Evolutionary conservation across 345 rosid species (phyloP), one percentile per base, ranked within the genome.

Genomic region (Gossypium bickii): DNA sequence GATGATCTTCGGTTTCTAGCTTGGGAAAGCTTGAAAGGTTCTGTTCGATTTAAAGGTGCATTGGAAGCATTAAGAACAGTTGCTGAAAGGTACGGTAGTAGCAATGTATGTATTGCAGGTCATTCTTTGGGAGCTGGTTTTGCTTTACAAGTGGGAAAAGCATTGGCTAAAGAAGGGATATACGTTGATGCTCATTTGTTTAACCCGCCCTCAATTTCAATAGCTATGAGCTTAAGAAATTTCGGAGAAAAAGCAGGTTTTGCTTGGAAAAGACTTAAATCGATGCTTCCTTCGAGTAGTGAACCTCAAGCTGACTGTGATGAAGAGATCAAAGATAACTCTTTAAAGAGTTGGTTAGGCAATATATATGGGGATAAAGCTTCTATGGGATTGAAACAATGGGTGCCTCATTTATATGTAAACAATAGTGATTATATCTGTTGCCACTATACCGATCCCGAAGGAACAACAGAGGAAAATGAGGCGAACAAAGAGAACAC

Each of bases 51-150:
- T 75, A 83, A 83, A 20, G 88, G 85, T 2, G 94, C 97, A 20
- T 62, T 89, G 0, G 87, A 85, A 34, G 93, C 97, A 9, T 70
- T 92, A 68, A 86, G 80, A 59, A 81, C 86, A 7, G 86, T 86
- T n/a, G 93, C 93, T 18, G 87, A 83, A 78, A 88, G 85, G 71
- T 88, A 88, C 24, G 99, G 98, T 38, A 92, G 97, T 81, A 79
- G 77, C 80, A 89, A 89, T 44, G 97, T 92, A 1, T 93, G 97
- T 79, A 67, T 93, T 13, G 97, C 92, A 5, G 98, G 98, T 41
- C 99, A 95, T 85, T 95, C 99, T 0, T 80, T 95, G 49, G 99
- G 99, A 61, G 99, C 99, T 34, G 98, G 97, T 25, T 91, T 95
- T 76, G 97, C 99, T 38, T 79, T 95, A 41, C 99, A 95, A 79